These are phyloP conservation scores for Castanea crenata DNA, from an alignment of 306 rosid species.

Conservation along the genomic window DNA sequence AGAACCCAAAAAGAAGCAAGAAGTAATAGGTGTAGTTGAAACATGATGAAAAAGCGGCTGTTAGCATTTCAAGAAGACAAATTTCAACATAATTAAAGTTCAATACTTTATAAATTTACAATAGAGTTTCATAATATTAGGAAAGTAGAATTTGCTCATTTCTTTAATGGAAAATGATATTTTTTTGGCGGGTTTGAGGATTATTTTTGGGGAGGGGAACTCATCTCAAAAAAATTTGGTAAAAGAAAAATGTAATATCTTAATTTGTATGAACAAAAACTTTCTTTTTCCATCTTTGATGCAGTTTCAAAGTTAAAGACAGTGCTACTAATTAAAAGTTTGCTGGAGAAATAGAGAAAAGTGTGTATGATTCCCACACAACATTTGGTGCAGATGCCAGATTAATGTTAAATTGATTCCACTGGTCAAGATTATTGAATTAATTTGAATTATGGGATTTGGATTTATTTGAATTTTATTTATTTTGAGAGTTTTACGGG, in stretches of 20 bases:
- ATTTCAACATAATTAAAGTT: neutral
- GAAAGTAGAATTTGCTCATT: neutral
- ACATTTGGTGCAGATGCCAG: no score
- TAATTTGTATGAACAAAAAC: neutral
- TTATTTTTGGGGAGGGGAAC: neutral
- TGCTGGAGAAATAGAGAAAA: neutral
- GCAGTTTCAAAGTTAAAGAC: neutral
- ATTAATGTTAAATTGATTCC: no score
- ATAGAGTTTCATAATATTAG: neutral
- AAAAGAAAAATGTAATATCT: neutral
- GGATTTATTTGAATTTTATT: no score
- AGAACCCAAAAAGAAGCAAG: neutral
- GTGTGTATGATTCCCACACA: neutral
- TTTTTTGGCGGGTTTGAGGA: neutral
- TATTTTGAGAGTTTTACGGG: no score
- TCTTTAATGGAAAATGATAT: neutral
- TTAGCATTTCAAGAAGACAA: neutral
- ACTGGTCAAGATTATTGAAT: no score
- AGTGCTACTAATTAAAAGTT: neutral
- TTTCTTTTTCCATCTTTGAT: neutral
- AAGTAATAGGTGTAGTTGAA: neutral
- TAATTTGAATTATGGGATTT: no score
- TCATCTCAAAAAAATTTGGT: neutral
- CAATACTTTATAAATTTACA: neutral
- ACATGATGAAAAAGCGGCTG: neutral